These are phyloP conservation scores for Blepharisma stoltei DNA, from an alignment of 73 alveolate genomes.

Conservation along the genomic window DNA sequence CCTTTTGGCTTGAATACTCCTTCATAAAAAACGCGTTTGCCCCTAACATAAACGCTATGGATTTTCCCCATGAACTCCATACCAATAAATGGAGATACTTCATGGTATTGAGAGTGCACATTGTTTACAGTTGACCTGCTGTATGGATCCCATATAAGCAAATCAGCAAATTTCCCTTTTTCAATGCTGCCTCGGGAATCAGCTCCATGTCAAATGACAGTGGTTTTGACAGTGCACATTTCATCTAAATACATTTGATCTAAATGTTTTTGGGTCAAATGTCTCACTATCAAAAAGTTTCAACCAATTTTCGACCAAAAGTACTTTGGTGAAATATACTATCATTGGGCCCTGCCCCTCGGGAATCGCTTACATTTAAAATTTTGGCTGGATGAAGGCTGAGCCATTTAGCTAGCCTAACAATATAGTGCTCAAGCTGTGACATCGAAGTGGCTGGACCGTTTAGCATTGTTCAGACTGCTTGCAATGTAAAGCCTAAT, in stretches of 20 bases:
- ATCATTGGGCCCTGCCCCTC: too few species aligned
- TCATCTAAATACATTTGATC: too few species aligned
- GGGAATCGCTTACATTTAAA: neutral
- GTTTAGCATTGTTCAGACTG: neutral
- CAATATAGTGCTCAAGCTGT: conserved; percentile 23
- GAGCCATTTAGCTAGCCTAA: conserved; percentile 25
- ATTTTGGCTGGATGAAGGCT: conserved; percentile 7
- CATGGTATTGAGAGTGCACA: neutral
- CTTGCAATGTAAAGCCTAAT: neutral
- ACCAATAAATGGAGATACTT: conserved; percentile 5
- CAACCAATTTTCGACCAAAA: too few species aligned
- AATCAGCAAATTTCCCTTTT: conserved; percentile 30
- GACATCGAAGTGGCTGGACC: neutral
- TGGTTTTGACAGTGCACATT: too few species aligned
- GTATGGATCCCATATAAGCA: conserved; percentile 19
- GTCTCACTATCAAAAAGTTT: too few species aligned
- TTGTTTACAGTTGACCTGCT: neutral
- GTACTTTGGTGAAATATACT: too few species aligned
- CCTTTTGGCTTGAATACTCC: neutral
- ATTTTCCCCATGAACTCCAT: conserved; percentile 10
- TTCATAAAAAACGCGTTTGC: neutral
- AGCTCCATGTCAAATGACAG: too few species aligned
- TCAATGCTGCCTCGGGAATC: neutral
- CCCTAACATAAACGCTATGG: neutral
- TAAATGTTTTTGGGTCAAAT: too few species aligned